Evolutionary conservation across 257 asterid species (phyloP).

Genomic region (Buddleja alternifolia): DNA sequence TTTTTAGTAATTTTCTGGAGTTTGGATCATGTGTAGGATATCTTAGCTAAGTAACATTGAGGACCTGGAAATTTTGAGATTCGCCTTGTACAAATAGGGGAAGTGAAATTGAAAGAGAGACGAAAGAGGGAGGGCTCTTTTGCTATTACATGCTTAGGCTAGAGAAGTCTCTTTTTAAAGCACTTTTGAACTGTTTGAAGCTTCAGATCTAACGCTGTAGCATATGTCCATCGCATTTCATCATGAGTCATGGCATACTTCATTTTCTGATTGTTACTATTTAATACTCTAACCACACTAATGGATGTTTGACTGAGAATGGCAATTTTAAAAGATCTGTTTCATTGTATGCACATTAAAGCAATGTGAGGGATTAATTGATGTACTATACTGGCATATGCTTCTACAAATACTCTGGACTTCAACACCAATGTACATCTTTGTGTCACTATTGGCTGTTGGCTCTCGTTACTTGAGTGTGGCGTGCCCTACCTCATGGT

Average conservation of each 20-base stretch:
- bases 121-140: not conserved
- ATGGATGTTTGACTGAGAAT: slow-evolving; percentile 3
- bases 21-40: not conserved
- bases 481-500: not conserved
- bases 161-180: not conserved
- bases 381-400: not conserved
- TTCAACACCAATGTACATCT: not conserved
- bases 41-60: not conserved
- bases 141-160: slow-evolving; percentile 7
- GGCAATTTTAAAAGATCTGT: not conserved
- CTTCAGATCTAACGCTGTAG: not conserved
- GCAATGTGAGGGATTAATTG: not conserved
- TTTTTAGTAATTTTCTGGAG: not conserved
- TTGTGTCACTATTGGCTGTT: slow-evolving; percentile 1
- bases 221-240: not conserved
- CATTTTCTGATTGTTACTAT: not conserved
- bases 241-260: not conserved
- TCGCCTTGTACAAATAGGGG: not conserved
- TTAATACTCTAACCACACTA: not conserved
- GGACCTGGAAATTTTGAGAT: not conserved
- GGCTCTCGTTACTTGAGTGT: slow-evolving; percentile 3
- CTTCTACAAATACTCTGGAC: too few relatives aligned
- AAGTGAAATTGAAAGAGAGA: not conserved
- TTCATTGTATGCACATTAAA: not conserved
- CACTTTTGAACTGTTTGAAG: not conserved